Conservation (phyloP, 306 rosid species). For the Lablab purpureus region DNA sequence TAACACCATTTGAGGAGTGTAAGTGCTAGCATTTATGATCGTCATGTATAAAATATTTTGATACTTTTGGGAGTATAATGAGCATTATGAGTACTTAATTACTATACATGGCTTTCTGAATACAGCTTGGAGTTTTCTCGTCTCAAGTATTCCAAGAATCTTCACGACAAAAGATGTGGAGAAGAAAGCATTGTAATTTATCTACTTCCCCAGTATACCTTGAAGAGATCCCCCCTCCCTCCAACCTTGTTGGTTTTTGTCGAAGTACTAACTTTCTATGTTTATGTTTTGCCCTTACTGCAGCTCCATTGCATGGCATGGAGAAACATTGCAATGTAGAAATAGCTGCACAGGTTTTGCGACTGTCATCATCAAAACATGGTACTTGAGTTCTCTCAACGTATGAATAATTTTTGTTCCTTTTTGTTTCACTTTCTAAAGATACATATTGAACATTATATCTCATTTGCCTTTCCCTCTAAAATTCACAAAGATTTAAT, state of each 20-base stretch:
- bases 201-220: slow-evolving; percentile 41
- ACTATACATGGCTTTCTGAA: slow-evolving; percentile 50
- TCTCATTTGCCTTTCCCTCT: slow-evolving; percentile 8
- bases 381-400: slow-evolving; percentile 76
- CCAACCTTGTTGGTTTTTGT: slow-evolving; percentile 9
- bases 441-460: neutral
- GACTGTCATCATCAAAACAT: slow-evolving; percentile 71
- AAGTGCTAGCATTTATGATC: neutral
- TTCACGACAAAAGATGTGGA: slow-evolving; percentile 86
- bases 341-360: slow-evolving; percentile 91
- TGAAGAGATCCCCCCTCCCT: slow-evolving; percentile 13
- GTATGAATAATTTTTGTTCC: slow-evolving; percentile 51
- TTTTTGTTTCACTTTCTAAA: slow-evolving; percentile 8
- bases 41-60: neutral
- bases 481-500: neutral
- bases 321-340: slow-evolving; percentile 95
- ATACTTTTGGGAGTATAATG: slow-evolving; percentile 2
- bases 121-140: slow-evolving; percentile 98
- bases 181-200: slow-evolving; percentile 80
- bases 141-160: slow-evolving; percentile 98
- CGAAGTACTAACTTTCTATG: slow-evolving; percentile 43
- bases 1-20: slow-evolving; percentile 27
- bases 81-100: slow-evolving; percentile 52
- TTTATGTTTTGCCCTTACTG: slow-evolving; percentile 39
- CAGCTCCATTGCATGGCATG: slow-evolving; percentile 91